Percentiles rank a stretch among this genome's conserved stretches.
phyloP scores from a whole-genome alignment of 495 filamentous ascomycete species.

The Penicillium mononematosum region DNA sequence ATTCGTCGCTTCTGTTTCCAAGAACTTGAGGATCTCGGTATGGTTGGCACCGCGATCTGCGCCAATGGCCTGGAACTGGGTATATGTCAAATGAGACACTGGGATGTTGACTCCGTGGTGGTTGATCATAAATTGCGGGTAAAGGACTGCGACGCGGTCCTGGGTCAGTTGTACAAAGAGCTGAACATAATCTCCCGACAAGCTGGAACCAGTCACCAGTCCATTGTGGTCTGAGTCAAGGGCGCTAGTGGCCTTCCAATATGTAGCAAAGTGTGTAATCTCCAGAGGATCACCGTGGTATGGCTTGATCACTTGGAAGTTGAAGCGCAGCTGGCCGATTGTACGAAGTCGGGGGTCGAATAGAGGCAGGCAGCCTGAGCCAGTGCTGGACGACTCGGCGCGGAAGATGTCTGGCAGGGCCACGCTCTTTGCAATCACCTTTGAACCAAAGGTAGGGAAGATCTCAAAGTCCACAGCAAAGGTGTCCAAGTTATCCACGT shows the following conservation, averaged over 20 bases:
- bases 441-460: constrained; percentile 94
- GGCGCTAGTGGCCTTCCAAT: constrained; percentile 97
- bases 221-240: constrained; percentile 77
- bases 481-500: constrained; percentile 86
- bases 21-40: constrained; percentile 42
- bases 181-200: constrained; percentile 89
- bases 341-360: constrained; percentile 89
- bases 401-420: constrained; percentile 84
- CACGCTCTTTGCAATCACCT: constrained; percentile 92
- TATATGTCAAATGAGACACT: constrained; percentile 68
- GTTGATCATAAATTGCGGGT: constrained; percentile 75
- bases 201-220: constrained; percentile 90
- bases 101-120: constrained; percentile 79
- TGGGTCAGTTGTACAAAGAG: constrained; percentile 87
- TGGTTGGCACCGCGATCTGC: constrained; percentile 44
- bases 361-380: constrained; percentile 78
- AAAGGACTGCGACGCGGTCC: constrained; percentile 83
- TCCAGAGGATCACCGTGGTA: constrained; percentile 92
- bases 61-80: constrained; percentile 70
- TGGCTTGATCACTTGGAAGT: constrained; percentile 93
- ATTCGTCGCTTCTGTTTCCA: constrained; percentile 45
- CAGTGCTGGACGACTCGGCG: constrained; percentile 69
- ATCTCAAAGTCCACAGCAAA: constrained; percentile 97
- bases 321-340: constrained; percentile 93
- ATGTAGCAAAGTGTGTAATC: constrained; percentile 96